Conservation (phyloP, 352 stramenopile species). For the Thraustochytrium striatum region DNA sequence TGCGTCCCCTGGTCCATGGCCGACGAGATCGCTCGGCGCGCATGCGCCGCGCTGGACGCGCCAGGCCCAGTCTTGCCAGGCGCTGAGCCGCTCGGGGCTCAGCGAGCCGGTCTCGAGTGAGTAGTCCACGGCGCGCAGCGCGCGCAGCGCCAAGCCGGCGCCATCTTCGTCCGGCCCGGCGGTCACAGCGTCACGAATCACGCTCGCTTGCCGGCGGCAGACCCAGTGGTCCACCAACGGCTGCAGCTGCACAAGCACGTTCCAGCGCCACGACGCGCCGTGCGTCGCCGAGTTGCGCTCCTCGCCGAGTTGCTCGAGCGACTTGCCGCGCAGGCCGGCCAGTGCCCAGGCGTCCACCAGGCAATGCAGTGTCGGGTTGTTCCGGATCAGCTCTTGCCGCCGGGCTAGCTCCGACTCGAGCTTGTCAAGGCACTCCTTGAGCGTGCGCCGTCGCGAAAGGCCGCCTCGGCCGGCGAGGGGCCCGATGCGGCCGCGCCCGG, state of each 20-base stretch:
- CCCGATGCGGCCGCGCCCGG: too few species aligned
- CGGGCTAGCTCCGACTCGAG: too few species aligned
- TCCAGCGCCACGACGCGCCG: background rate
- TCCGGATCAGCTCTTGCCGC: too few species aligned
- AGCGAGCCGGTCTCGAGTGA: background rate
- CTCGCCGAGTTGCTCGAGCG: background rate
- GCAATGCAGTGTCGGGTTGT: too few species aligned
- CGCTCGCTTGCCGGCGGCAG: background rate
- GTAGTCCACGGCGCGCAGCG: background rate
- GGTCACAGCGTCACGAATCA: background rate
- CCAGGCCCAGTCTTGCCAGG: background rate
- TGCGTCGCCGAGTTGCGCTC: background rate
- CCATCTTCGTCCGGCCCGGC: background rate
- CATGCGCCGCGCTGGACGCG: background rate
- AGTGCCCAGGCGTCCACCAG: background rate
- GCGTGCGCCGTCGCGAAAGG: too few species aligned
- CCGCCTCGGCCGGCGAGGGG: too few species aligned
- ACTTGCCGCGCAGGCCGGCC: background rate
- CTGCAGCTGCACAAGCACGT: slow-evolving; percentile 8
- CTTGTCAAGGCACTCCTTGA: too few species aligned
- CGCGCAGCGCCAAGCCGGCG: too few species aligned
- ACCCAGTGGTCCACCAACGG: slow-evolving; percentile 28
- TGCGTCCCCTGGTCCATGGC: background rate
- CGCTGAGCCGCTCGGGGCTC: background rate
- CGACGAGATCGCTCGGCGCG: background rate